Conservation (phyloP, 1,284 basidiomycete species). For the Trametes versicolor region DNA sequence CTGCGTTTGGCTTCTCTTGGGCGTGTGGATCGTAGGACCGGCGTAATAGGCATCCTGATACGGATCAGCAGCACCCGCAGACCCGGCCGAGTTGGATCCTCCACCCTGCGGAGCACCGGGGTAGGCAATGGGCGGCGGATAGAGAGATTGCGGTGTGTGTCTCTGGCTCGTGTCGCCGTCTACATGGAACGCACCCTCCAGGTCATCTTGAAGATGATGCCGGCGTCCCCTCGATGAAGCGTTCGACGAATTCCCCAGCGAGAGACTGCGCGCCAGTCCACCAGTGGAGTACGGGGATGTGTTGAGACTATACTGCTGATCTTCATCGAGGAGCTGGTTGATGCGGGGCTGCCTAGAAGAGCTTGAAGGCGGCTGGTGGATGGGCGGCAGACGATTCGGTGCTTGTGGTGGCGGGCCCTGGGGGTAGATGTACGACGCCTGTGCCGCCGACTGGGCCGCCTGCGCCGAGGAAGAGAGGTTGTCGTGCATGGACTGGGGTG, state of each 20-base stretch:
- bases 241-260: constrained; percentile 55
- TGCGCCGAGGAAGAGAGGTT: constrained; percentile 69
- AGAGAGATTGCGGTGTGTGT: constrained; percentile 58
- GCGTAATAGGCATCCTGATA: constrained; percentile 76
- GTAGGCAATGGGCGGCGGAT: constrained; percentile 67
- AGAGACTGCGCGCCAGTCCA: constrained; percentile 70
- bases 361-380: constrained; percentile 46
- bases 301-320: constrained; percentile 54
- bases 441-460: constrained; percentile 65
- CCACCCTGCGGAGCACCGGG: constrained; percentile 50
- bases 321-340: constrained; percentile 71
- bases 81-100: constrained; percentile 40
- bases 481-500: constrained; percentile 67
- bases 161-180: constrained; percentile 54
- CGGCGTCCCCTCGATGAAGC: constrained; percentile 49
- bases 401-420: constrained; percentile 56
- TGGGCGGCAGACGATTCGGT: constrained; percentile 39
- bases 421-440: constrained; percentile 55
- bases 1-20: constrained; percentile 64
- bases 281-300: constrained; percentile 63
- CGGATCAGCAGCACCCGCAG: constrained; percentile 53
- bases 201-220: constrained; percentile 66
- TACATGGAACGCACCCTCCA: constrained; percentile 72
- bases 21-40: constrained; percentile 55
- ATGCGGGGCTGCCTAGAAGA: constrained; percentile 67